Evolutionary conservation across 208 protist genomes (phyloP), one percentile per base, ranked within the genome.

Genomic region (Porcisia hertigi): DNA sequence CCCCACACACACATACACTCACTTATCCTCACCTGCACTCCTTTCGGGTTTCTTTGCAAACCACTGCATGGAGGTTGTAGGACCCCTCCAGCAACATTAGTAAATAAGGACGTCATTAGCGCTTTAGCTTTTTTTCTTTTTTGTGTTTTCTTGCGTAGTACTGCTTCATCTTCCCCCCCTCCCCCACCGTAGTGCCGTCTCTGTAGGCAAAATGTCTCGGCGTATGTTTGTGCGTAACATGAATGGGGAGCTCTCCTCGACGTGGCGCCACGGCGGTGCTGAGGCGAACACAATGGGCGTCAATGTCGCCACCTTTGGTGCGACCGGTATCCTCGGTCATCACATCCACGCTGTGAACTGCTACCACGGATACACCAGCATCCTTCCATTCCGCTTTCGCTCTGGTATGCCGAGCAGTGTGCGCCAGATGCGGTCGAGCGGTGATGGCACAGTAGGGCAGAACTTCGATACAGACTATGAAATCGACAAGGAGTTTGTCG

Each of bases 401-500:
- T 80, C 85, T 16, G 93, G 93, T 72, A 84, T 95, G 80, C 77
- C 85, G 25, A 94, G 91, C 73, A 88, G 93, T 59, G 88, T 92
- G 71, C 93, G 93, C 12, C 70, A 84, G 62, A 82, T 94, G 73
- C 91, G 91, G 23, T 81, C 87, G 73, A 83, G 90, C 23, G 91
- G 91, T 64, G 93, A 97, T 53, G 91, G 93, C 36, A 97, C 93
- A 53, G 84, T 96, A 6, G 93, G 93, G 4, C 90, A 96, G 80
- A 97, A 96, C 83, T 95, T 92, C 76, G 89, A 95, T 39, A 95
- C 91, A 0, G 93, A 97, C 76, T 97, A 92, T 62, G 93, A 97
- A 70, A 92, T 96, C 63, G 93, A 97, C 81, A 97, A 96, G 84
- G 91, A 96, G 83, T 96, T 97, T 75, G 91, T 96, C 54, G 93